Evolutionary conservation across 2,329 filamentous ascomycete species (phyloP).

Genomic region (Sporothrix schenckii): DNA sequence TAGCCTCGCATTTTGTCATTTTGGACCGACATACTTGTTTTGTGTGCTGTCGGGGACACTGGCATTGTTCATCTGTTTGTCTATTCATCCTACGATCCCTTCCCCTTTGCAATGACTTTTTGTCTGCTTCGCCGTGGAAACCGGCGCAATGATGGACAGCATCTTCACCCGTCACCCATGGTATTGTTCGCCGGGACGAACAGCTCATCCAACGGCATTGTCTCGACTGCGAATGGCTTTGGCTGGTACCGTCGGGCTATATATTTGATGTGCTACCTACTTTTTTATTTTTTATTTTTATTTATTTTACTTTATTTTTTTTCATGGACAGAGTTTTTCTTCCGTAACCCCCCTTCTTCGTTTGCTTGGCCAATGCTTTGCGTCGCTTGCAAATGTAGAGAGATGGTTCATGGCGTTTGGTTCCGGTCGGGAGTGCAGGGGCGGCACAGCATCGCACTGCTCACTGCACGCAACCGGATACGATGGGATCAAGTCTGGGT

Average conservation of each 20-base stretch:
- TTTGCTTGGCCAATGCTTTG: constrained; percentile 1
- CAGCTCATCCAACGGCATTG: constrained; percentile 24
- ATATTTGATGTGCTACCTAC: not conserved
- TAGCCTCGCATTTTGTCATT: not conserved
- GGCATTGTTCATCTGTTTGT: constrained; percentile 3
- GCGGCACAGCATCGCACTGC: constrained; percentile 9
- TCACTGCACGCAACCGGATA: constrained; percentile 1
- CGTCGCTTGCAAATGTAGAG: not conserved
- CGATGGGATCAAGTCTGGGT: not conserved
- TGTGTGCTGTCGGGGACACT: not conserved
- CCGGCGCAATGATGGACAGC: not conserved
- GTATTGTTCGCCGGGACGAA: constrained; percentile 15
- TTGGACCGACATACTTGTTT: not conserved
- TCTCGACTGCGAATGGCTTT: constrained; percentile 1
- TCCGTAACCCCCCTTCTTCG: too few relatives aligned
- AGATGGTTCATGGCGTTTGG: not conserved
- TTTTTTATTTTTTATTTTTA: not conserved
- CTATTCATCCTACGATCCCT: not conserved
- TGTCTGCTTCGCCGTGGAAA: not conserved
- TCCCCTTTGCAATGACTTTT: not conserved
- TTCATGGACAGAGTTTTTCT: too few relatives aligned
- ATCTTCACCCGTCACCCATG: not conserved
- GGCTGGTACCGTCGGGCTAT: not conserved
- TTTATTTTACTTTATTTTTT: not conserved
- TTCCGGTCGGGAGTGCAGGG: not conserved